phyloP scores from a whole-genome alignment of 2,329 filamentous ascomycete genomes.

The Cladosporium oxysporum region DNA sequence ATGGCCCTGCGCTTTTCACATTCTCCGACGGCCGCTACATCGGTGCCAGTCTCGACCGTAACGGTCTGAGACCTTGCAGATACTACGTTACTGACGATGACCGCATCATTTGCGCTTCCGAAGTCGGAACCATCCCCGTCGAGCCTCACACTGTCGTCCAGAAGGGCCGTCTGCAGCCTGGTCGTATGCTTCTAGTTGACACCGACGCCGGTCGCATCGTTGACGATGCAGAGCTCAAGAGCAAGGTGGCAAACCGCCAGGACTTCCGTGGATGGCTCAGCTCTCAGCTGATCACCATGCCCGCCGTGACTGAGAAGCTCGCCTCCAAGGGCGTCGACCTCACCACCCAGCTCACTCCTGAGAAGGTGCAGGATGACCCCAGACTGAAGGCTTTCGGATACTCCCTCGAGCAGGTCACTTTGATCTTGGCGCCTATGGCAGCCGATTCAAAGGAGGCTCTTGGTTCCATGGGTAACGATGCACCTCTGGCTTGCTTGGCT shows the following conservation, averaged over 20 bases:
- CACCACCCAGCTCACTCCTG: slow-evolving; percentile 65
- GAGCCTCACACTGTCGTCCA: slow-evolving; percentile 88
- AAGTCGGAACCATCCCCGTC: slow-evolving; percentile 89
- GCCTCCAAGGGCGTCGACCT: slow-evolving; percentile 62
- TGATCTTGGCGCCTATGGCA: slow-evolving; percentile 92
- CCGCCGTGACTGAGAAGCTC: slow-evolving; percentile 68
- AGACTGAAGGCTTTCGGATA: slow-evolving; percentile 87
- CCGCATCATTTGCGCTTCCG: slow-evolving; percentile 93
- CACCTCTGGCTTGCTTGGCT: slow-evolving; percentile 87
- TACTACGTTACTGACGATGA: slow-evolving; percentile 98
- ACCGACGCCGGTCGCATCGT: slow-evolving; percentile 90
- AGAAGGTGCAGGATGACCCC: slow-evolving; percentile 78
- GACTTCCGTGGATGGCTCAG: slow-evolving; percentile 90
- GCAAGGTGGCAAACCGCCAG: slow-evolving; percentile 79
- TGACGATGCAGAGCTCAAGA: slow-evolving; percentile 89
- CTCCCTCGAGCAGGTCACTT: slow-evolving; percentile 89
- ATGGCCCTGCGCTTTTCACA: slow-evolving; percentile 93
- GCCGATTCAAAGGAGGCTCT: slow-evolving; percentile 96
- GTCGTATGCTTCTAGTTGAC: slow-evolving; percentile 94
- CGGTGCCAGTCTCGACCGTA: slow-evolving; percentile 93
- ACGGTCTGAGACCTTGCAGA: slow-evolving; percentile 90
- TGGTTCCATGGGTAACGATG: slow-evolving; percentile 97
- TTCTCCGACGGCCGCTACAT: slow-evolving; percentile 97
- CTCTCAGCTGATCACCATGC: slow-evolving; percentile 78
- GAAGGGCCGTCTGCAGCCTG: slow-evolving; percentile 90